Evolutionary conservation across 2,329 filamentous ascomycete species (phyloP).

Genomic region (Paramyrothecium sp.): DNA sequence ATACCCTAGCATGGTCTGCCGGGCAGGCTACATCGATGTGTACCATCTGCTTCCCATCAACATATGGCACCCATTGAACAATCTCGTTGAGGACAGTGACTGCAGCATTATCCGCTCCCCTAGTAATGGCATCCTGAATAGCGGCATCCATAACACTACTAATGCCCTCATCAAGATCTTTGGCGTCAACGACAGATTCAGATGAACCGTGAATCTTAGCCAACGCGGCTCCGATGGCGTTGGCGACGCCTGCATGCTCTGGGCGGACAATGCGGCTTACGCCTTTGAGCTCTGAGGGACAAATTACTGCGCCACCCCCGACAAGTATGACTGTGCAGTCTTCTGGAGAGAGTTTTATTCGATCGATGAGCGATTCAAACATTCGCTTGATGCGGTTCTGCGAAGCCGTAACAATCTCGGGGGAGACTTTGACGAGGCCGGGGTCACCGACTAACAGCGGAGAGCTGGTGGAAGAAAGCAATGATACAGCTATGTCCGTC

Average conservation of each 20-base stretch:
- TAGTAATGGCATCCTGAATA: slow-evolving; percentile 8
- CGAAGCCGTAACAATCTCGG: slow-evolving; percentile 24
- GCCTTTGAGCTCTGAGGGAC: slow-evolving; percentile 52
- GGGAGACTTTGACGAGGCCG: slow-evolving; percentile 22
- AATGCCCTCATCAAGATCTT: slow-evolving; percentile 3
- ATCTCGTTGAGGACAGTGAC: slow-evolving; percentile 39
- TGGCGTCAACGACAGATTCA: slow-evolving; percentile 30
- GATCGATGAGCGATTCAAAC: slow-evolving; percentile 57
- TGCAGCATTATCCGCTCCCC: slow-evolving; percentile 35
- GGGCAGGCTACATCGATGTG: slow-evolving; percentile 35
- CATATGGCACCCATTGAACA: background rate
- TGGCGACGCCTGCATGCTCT: slow-evolving; percentile 57
- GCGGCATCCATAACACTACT: background rate
- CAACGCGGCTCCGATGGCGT: slow-evolving; percentile 64
- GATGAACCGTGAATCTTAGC: slow-evolving; percentile 56
- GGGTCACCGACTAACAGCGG: slow-evolving; percentile 41
- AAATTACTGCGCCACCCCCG: slow-evolving; percentile 60
- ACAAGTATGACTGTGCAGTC: slow-evolving; percentile 60
- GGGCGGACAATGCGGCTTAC: slow-evolving; percentile 57
- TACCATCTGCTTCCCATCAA: slow-evolving; percentile 37
- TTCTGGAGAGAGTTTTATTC: slow-evolving; percentile 61
- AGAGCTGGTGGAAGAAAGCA: slow-evolving; percentile 20
- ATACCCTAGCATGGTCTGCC: background rate
- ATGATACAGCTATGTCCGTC: slow-evolving; percentile 50
- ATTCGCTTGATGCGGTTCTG: slow-evolving; percentile 38